These are phyloP conservation scores for Dipodascopsis tothii DNA, from an alignment of 805 yeast genomes.

Conservation along the genomic window DNA sequence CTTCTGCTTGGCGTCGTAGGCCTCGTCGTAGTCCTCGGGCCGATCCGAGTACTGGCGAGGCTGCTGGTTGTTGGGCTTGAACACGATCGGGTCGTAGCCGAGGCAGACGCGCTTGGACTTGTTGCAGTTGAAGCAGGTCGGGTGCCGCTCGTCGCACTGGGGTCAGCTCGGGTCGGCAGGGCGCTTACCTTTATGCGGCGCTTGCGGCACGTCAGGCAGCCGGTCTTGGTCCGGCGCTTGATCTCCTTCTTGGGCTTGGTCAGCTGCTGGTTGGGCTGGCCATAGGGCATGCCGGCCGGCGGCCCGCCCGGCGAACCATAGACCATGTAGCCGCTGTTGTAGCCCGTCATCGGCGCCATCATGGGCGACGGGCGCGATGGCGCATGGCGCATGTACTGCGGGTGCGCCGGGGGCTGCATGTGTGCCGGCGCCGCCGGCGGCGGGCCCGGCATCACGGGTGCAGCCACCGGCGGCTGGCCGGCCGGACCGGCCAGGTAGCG, in stretches of 20 bases:
- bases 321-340: not conserved
- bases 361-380: too few relatives aligned
- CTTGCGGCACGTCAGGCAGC: constrained; percentile 56
- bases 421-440: too few relatives aligned
- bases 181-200: constrained; percentile 45
- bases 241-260: constrained; percentile 14
- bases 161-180: not conserved
- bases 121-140: constrained; percentile 45
- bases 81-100: constrained; percentile 21
- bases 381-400: too few relatives aligned
- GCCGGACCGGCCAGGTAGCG: too few relatives aligned
- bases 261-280: too few relatives aligned
- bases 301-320: not conserved
- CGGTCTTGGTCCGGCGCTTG: constrained; percentile 31
- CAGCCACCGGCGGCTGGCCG: too few relatives aligned
- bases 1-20: not conserved
- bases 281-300: too few relatives aligned
- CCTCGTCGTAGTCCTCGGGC: not conserved
- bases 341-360: too few relatives aligned
- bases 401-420: too few relatives aligned
- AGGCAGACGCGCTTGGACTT: constrained; percentile 24
- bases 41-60: not conserved
- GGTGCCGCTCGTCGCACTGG: constrained; percentile 54
- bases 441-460: too few relatives aligned
- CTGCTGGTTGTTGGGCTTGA: constrained; percentile 8